Percentiles rank a stretch among this genome's conserved stretches.
phyloP scores from a whole-genome alignment of 2,329 filamentous ascomycete genomes.

The Claviceps purpurea region DNA sequence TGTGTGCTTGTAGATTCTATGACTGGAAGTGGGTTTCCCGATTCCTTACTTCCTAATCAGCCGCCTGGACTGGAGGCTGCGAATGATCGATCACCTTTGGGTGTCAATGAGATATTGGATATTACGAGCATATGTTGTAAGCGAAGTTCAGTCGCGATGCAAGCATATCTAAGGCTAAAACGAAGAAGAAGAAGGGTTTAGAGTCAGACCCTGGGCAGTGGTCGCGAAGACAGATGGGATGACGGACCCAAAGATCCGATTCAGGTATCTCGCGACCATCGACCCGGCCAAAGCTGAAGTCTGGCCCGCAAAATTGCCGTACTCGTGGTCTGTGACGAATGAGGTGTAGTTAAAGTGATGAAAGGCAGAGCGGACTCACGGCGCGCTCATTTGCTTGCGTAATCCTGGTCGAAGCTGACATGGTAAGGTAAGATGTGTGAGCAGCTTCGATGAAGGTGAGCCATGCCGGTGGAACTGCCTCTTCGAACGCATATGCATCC shows the following conservation, averaged over 20 bases:
- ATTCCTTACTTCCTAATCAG: not conserved
- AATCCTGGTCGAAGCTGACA: slow-evolving; percentile 7
- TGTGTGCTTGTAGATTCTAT: slow-evolving; percentile 3
- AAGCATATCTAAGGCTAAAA: slow-evolving; percentile 2
- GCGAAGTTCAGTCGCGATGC: slow-evolving; percentile 3
- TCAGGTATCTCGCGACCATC: slow-evolving; percentile 6
- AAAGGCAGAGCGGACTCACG: not conserved
- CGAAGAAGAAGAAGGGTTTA: not conserved
- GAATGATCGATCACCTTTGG: not conserved
- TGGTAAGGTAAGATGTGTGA: slow-evolving; percentile 6
- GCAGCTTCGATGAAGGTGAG: slow-evolving; percentile 6
- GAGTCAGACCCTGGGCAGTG: slow-evolving; percentile 1
- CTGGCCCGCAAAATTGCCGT: slow-evolving; percentile 2
- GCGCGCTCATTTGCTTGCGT: slow-evolving; percentile 3
- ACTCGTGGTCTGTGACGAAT: slow-evolving; percentile 4
- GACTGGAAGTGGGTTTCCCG: not conserved
- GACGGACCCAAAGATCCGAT: slow-evolving; percentile 4
- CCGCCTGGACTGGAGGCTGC: slow-evolving; percentile 7
- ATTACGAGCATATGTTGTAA: slow-evolving; percentile 4
- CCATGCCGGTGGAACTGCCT: slow-evolving; percentile 5
- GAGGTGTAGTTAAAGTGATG: slow-evolving; percentile 1
- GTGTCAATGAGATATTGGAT: not conserved
- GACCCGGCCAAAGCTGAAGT: slow-evolving; percentile 5
- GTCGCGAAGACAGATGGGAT: not conserved
- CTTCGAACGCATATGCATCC: slow-evolving; percentile 1